Percentiles rank a stretch among this genome's conserved stretches.
Evolutionary conservation across 441 rosid genomes (phyloP).

Genomic region (Syzygium syzygioides): DNA sequence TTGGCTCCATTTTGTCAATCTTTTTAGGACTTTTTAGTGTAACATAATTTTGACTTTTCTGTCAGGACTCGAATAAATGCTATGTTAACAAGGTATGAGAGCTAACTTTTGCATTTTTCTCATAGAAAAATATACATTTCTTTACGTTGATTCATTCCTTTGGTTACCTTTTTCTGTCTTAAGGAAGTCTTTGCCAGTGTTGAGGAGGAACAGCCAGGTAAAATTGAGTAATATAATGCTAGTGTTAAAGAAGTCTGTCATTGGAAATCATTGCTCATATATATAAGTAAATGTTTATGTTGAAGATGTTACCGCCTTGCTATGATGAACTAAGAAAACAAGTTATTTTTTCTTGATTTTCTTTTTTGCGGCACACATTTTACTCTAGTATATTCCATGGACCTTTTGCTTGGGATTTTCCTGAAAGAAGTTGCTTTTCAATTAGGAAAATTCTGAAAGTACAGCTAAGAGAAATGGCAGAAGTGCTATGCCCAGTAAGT

Average conservation of each 20-base stretch:
- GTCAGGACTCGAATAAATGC: slow-evolving; percentile 28
- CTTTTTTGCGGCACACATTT: background rate
- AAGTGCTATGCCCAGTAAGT: slow-evolving; percentile 31
- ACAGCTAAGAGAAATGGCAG: slow-evolving; percentile 23
- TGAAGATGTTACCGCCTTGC: background rate
- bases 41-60: slow-evolving; percentile 12
- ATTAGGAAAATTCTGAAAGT: slow-evolving; percentile 41
- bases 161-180: slow-evolving; percentile 21
- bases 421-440: background rate
- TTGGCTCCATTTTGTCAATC: background rate
- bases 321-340: background rate
- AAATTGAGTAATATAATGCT: slow-evolving; percentile 25
- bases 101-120: background rate
- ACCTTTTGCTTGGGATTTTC: background rate
- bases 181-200: slow-evolving; percentile 61
- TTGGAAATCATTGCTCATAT: background rate
- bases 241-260: slow-evolving; percentile 6
- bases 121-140: slow-evolving; percentile 1
- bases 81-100: slow-evolving; percentile 28
- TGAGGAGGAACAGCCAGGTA: slow-evolving; percentile 36
- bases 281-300: background rate
- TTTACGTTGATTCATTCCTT: slow-evolving; percentile 14
- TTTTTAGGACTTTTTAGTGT: background rate
- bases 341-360: background rate
- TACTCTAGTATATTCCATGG: background rate